Evolutionary conservation across 2,329 filamentous ascomycete genomes (phyloP), one percentile per base, ranked within the genome.

Genomic region (Fusarium sp.): DNA sequence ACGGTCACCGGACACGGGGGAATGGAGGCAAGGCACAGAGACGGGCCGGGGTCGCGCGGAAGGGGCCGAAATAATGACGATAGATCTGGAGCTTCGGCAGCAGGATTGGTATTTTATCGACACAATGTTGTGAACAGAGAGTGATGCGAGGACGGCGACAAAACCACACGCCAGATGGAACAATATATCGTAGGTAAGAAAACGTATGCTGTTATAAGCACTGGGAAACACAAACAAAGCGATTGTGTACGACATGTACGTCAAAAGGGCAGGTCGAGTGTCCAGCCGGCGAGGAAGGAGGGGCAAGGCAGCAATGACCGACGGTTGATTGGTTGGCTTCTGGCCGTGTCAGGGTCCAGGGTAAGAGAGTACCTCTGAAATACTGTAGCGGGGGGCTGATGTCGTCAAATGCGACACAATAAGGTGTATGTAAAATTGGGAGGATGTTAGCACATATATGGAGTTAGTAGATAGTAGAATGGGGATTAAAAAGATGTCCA

Each of bases 231-330:
- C 48, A 49, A 36, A 27, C 32, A 61, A 39, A 37, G 44, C 35
- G 39, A 36, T 48, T 59, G 42, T 63, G 59, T 54, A 63, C 25
- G 39, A 47, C 44, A 64, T 51, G 61, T 49, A 61, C 37, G 53
- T 50, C 57, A 61, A 48, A 35, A 41, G 25, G 42, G 33, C 29
- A 46, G 43, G 42, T 57, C 29, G 52, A 33, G 37, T 46, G 38
- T 45, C 57, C 53, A 25, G 33, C 36, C 39, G 25, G 31, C 31
- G 31, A 61, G 52, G 52, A 51, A 69, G 57, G 67, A 69, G 67
- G 67, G 67, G 67, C 67, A 66, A 56, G 61, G 51, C 41, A 55
- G 44, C 57, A 62, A 49, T 15, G 39, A 29, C 46, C 14, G 60
- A 38, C 10, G 41, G 33, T 42, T 65, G 46, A 54, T 57, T 55